Base-by-base conservation (phyloP, 768 basidiomycete genomes). In the Botryobasidium botryosum region DNA sequence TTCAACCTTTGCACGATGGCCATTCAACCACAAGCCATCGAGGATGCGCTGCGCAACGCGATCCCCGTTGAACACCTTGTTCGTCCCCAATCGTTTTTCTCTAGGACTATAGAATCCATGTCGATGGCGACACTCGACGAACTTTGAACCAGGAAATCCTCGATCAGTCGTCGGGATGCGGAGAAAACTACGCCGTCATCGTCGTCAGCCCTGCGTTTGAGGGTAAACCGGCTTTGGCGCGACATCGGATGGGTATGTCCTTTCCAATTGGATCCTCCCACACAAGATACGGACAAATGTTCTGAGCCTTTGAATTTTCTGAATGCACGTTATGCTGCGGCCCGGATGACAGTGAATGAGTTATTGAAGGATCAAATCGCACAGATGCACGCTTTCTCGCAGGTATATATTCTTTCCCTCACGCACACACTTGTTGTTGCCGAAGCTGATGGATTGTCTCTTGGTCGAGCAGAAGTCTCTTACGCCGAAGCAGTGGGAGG, bases 311-410 rank as follows among this genome's bases (percentile, higher is more conserved):
- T 35, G 6, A 29, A 36, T 26, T 10, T 38, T 20, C 43, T 3
- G n/a, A n/a, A n/a, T n/a, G n/a, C n/a, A n/a, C n/a, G n/a, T n/a
- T n/a, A n/a, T n/a, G n/a, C n/a, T n/a, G n/a, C n/a, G n/a, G n/a
- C n/a, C n/a, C n/a, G n/a, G n/a, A n/a, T n/a, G n/a, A n/a, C 49
- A 87, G 84, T 88, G 47, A 86, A 87, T 53, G 77, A 83, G 20
- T 55, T 77, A 6, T 57, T 88, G 54, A 86, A 81, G 62, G 63
- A 62, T 2, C 67, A 85, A 53, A 85, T 88, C 46, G 65, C 78
- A 0, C 72, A 78, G 46, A 77, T 88, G 70, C 84, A 88, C 53
- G 84, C 85, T 4, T 88, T 88, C 60, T 84, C 84, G 12, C 84
- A 88, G 75, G 85, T 84, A 51, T 29, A 8, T 12, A 13, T 31